Conservation (phyloP, 805 yeast genomes). For the Nakazawaea wyomingensis region DNA sequence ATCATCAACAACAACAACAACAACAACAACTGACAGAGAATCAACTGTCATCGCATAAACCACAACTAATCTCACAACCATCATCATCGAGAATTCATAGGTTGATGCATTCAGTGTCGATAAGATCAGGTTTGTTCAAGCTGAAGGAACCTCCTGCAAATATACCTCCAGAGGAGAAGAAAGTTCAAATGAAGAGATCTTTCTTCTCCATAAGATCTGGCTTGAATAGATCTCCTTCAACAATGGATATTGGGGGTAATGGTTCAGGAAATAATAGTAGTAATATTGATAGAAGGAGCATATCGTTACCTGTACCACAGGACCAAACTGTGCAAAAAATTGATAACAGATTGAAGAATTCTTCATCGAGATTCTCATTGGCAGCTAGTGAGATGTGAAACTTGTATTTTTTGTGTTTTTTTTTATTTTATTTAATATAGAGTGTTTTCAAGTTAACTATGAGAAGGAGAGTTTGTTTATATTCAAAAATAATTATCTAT, state of each 20-base stretch:
- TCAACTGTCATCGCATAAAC: neutral
- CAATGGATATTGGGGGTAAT: constrained; percentile 11
- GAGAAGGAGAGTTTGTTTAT: too few relatives aligned
- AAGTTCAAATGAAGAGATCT: constrained; percentile 23
- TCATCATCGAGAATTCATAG: constrained; percentile 12
- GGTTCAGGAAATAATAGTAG: neutral
- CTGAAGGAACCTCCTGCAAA: constrained; percentile 3
- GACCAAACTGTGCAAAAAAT: constrained; percentile 51
- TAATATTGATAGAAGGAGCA: constrained; percentile 31
- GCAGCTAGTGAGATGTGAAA: constrained; percentile 25
- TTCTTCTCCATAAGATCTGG: constrained; percentile 18
- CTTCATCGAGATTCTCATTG: constrained; percentile 41
- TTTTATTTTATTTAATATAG: constrained; percentile 26
- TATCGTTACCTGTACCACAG: constrained; percentile 57
- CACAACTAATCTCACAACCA: constrained; percentile 3
- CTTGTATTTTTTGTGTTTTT: too few relatives aligned
- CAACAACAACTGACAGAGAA: neutral
- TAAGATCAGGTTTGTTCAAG: constrained; percentile 21
- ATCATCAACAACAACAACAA: neutral
- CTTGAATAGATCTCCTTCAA: constrained; percentile 17
- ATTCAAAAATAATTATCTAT: too few relatives aligned
- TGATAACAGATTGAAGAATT: constrained; percentile 45
- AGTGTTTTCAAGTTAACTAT: too few relatives aligned
- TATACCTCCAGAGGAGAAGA: constrained; percentile 8
- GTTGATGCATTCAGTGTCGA: constrained; percentile 26